Evolutionary conservation across 1,284 basidiomycete species (phyloP).

Genomic region (Exsudoporus floridanus): DNA sequence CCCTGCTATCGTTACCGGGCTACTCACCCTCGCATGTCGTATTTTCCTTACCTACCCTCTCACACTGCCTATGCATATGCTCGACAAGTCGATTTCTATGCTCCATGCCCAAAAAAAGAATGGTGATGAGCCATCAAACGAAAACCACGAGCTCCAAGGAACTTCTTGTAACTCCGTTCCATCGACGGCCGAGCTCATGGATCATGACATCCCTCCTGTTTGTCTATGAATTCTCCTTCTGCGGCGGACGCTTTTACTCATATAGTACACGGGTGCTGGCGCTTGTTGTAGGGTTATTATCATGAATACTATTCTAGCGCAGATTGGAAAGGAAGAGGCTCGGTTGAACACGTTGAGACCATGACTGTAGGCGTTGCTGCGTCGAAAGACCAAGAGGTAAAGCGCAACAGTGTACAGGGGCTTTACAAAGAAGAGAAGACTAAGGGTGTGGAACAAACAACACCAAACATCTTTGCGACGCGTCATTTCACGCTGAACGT

Average conservation of each 20-base stretch:
- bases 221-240: slow-evolving; percentile 47
- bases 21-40: slow-evolving; percentile 47
- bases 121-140: slow-evolving; percentile 28
- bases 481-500: slow-evolving; percentile 56
- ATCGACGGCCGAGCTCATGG: slow-evolving; percentile 28
- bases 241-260: slow-evolving; percentile 43
- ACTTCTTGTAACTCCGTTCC: slow-evolving; percentile 23
- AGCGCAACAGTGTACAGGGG: slow-evolving; percentile 18
- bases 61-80: slow-evolving; percentile 41
- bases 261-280: slow-evolving; percentile 45
- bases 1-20: slow-evolving; percentile 42
- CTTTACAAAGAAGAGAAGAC: slow-evolving; percentile 20
- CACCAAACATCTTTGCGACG: slow-evolving; percentile 52
- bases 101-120: slow-evolving; percentile 34
- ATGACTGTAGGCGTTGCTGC: background rate
- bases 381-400: background rate
- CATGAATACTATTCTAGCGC: slow-evolving; percentile 39
- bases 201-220: slow-evolving; percentile 45
- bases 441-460: slow-evolving; percentile 35
- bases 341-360: slow-evolving; percentile 13
- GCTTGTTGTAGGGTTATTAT: slow-evolving; percentile 45
- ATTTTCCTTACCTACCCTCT: slow-evolving; percentile 48
- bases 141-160: slow-evolving; percentile 34
- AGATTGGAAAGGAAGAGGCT: slow-evolving; percentile 25
- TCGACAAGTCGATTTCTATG: slow-evolving; percentile 38